Conservation (phyloP, 2,329 filamentous ascomycete genomes). For the Nemania sp. region DNA sequence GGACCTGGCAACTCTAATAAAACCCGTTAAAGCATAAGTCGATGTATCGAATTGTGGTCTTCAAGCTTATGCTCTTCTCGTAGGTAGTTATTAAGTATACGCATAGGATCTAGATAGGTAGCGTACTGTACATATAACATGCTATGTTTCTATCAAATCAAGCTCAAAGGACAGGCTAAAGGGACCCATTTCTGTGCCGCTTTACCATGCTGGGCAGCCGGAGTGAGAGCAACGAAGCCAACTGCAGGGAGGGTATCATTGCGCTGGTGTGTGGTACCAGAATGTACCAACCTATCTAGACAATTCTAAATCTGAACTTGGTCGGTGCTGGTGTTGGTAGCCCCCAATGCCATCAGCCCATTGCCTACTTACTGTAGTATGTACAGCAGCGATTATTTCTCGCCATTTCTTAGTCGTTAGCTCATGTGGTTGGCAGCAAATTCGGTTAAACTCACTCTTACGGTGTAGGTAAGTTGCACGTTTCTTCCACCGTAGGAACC, state of each 20-base stretch:
- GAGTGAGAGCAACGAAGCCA: conserved; percentile 26
- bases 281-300: not conserved
- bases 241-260: conserved; percentile 37
- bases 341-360: not conserved
- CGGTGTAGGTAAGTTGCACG: not conserved
- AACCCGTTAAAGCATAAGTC: not conserved
- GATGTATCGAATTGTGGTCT: too few relatives aligned
- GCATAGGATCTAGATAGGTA: too few relatives aligned
- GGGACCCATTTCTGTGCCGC: conserved; percentile 14
- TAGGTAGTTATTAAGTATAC: too few relatives aligned
- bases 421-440: not conserved
- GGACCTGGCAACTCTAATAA: not conserved
- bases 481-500: conserved; percentile 1
- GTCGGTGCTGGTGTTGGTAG: not conserved
- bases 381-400: too few relatives aligned
- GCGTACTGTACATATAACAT: not conserved
- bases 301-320: not conserved
- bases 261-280: conserved; percentile 21
- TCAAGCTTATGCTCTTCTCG: not conserved
- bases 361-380: not conserved
- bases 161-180: not conserved
- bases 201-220: conserved; percentile 28
- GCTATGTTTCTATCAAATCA: not conserved
- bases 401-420: too few relatives aligned
- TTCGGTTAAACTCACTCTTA: not conserved